phyloP scores from a whole-genome alignment of 2,329 filamentous ascomycete genomes.

The Epichloe baconii region DNA sequence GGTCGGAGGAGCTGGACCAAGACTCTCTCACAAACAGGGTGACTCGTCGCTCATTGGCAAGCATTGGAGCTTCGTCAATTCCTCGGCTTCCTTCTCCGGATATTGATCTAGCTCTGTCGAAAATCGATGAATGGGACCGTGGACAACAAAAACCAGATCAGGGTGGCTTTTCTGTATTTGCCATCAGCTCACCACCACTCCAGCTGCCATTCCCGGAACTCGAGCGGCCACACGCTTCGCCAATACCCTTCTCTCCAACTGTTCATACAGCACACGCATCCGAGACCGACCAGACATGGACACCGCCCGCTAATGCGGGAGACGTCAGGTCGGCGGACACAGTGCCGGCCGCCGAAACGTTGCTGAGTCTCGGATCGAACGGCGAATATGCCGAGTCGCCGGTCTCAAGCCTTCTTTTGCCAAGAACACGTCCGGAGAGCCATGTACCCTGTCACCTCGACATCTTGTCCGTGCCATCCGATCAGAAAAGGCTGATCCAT shows the following conservation, averaged over 20 bases:
- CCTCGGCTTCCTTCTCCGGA: slow-evolving; percentile 2
- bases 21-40: not conserved
- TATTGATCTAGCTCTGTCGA: slow-evolving; percentile 2
- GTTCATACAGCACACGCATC: not conserved
- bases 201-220: not conserved
- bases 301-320: not conserved
- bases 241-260: not conserved
- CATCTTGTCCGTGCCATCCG: slow-evolving; percentile 6
- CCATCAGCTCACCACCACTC: not conserved
- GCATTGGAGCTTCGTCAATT: not conserved
- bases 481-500: slow-evolving; percentile 14
- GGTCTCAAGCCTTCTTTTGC: not conserved
- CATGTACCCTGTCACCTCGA: slow-evolving; percentile 9
- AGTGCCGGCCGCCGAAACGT: not conserved
- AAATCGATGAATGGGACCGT: slow-evolving; percentile 7
- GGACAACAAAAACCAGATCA: not conserved
- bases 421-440: not conserved
- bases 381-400: not conserved
- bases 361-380: not conserved
- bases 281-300: not conserved
- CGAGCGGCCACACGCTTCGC: not conserved
- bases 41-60: not conserved
- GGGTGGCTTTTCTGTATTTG: not conserved
- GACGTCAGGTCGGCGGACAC: not conserved
- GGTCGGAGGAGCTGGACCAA: not conserved